A percentile compares a stretch with the other conserved stretches of the same genome.
Conservation (phyloP, 2,329 filamentous ascomycete species). For the Sclerotiophoma versabilis region DNA sequence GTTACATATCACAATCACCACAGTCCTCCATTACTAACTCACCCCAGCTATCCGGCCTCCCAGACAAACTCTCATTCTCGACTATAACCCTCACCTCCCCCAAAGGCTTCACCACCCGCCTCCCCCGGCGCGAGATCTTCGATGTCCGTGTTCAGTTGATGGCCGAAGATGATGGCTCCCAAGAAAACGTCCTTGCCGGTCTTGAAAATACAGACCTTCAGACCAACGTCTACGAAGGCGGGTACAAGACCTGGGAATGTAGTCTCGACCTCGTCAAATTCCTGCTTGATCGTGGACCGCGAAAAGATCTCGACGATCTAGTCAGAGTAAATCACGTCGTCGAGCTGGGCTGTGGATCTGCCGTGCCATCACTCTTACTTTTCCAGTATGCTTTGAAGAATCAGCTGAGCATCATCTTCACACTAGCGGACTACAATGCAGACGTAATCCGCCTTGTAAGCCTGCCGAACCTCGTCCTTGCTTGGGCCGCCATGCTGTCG, state of each 20-base stretch:
- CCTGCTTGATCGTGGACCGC: conserved; percentile 56
- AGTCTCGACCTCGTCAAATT: conserved; percentile 79
- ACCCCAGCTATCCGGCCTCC: conserved; percentile 63
- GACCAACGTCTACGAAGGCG: conserved; percentile 84
- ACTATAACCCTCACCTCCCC: conserved; percentile 68
- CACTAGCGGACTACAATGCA: conserved; percentile 81
- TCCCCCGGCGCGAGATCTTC: conserved; percentile 81
- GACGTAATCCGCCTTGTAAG: conserved; percentile 80
- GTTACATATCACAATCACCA: background rate
- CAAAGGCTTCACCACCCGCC: conserved; percentile 58
- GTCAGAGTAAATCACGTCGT: conserved; percentile 58
- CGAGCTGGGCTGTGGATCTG: conserved; percentile 79
- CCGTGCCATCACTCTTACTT: conserved; percentile 73
- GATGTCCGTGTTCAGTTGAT: conserved; percentile 83
- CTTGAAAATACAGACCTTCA: conserved; percentile 71
- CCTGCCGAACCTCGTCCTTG: conserved; percentile 77
- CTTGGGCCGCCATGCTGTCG: conserved; percentile 58
- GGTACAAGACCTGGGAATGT: conserved; percentile 91
- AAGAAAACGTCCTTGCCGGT: conserved; percentile 36
- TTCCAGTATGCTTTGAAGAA: conserved; percentile 67
- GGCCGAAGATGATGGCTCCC: conserved; percentile 64
- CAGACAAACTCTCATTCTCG: conserved; percentile 76
- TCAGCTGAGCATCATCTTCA: conserved; percentile 63
- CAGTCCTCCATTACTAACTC: background rate
- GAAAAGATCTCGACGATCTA: conserved; percentile 59